Base-by-base conservation (phyloP, 179 eudicot genomes). In the Corrigiola litoralis region DNA sequence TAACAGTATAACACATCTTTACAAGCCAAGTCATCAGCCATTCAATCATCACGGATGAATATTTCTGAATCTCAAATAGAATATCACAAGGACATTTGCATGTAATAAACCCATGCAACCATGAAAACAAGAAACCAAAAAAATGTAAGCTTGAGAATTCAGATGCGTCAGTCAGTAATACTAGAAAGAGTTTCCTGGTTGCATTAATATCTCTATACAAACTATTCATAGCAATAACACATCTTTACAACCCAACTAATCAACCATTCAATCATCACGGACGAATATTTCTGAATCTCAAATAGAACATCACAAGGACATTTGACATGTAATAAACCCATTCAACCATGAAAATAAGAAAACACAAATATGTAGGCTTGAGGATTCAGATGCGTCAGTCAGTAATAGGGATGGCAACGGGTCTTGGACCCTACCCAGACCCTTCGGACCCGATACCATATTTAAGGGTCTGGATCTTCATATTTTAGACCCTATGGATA, bases 321-420 rank as follows among this genome's bases (percentile, higher is more conserved):
- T 10, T 23, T 36, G 20, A 37, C 65, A 60, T 14, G 65, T 40
- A 41, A 12, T 41, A 60, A 60, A 34, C 52, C 29, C 25, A 37
- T 31, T 38, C 18, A 44, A 27, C 53, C 41, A 24, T 41, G 24
- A 4, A 41, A 23, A 23, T 33, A 12, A 45, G 10, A 33, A 45
- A 53, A n/a, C 40, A 13, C 16, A 32, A 25, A 16, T 44, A 5
- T 5, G 10, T 17, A 51, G 51, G 60, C 9, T 8, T 49, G 14
- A 31, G 29, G 4, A 23, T 28, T 12, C 20, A 49, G 31, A 24
- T 18, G 17, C 36, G 57, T 42, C 48, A 20, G 48, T n/a, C 44
- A 58, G 33, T 33, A 55, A 31, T 34, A 42, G 38, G 52, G 54
- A 55, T n/a, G n/a, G n/a, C n/a, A n/a, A n/a, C n/a, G n/a, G n/a